Evolutionary conservation across 2,329 filamentous ascomycete species (phyloP), one percentile per base, ranked within the genome.

Genomic region (Nannizziopsis arthrosporioides): DNA sequence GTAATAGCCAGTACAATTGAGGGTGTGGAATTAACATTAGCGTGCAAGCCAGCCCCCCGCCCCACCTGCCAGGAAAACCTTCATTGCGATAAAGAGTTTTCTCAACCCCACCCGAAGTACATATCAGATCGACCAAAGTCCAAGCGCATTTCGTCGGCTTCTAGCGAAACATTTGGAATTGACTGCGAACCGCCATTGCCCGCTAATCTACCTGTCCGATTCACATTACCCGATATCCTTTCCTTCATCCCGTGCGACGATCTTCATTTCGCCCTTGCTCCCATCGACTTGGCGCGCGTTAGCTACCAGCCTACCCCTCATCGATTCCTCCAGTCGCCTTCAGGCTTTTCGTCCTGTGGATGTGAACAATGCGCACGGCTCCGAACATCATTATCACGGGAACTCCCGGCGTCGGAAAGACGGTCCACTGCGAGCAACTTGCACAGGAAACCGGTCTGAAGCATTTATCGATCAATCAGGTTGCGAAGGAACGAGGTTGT

Each of bases 351-450:
- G n/a, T n/a, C n/a, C n/a, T n/a, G n/a, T n/a, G n/a, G n/a, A n/a
- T 27, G 22, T 27, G 22, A 49, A 60, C 36, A 7, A 69, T 68
- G 66, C 61, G 66, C 51, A 59, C 58, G 6, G 60, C 59, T 39
- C 92, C 92, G 27, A 98, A 96, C 66, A 87, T 98, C 60, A 84
- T 98, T 57, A 76, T 98, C 56, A 96, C 92, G 36, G 92, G 92
- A 55, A 98, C 92, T 15, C 92, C 92, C 0, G 92, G 92, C 48
- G 87, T 93, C 22, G 92, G 92, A 61, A 98, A 98, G 72, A 94
- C 89, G 14, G 93, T 85, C 6, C 89, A 94, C 65, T 86, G 85
- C 62, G 85, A 94, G 65, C 75, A 80, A 59, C 72, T 98, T 42
- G 85, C 86, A 5, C 74, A 83, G 61, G 79, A 76, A 51, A 84